Evolutionary conservation across 331 rosid species (phyloP).

Genomic region (Acacia concinna): DNA sequence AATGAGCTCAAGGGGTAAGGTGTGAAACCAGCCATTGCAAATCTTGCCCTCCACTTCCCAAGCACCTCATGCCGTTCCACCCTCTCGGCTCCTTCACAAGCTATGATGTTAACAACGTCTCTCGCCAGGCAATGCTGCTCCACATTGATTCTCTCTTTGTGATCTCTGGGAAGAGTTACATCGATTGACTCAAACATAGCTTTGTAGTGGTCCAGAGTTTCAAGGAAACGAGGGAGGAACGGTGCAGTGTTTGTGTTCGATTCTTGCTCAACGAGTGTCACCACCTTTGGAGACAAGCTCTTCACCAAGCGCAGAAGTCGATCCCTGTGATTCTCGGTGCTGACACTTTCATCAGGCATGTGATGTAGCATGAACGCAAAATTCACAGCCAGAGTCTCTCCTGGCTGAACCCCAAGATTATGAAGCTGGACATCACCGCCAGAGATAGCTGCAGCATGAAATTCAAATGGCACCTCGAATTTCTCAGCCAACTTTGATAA

Average conservation of each 20-base stretch:
- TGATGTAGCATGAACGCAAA: slow-evolving; percentile 93
- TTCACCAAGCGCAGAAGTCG: slow-evolving; percentile 74
- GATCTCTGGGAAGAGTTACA: slow-evolving; percentile 71
- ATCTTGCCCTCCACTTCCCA: slow-evolving; percentile 89
- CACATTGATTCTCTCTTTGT: slow-evolving; percentile 78
- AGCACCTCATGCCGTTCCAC: slow-evolving; percentile 90
- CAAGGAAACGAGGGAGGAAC: slow-evolving; percentile 76
- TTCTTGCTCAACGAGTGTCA: slow-evolving; percentile 96
- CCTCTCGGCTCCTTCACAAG: slow-evolving; percentile 91
- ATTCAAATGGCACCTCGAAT: slow-evolving; percentile 81
- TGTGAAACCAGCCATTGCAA: slow-evolving; percentile 90
- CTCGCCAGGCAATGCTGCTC: slow-evolving; percentile 98
- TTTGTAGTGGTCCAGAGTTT: slow-evolving; percentile 69
- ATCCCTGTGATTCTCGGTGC: slow-evolving; percentile 83
- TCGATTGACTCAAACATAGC: slow-evolving; percentile 97
- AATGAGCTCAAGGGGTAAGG: slow-evolving; percentile 88
- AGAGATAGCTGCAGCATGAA: slow-evolving; percentile 67
- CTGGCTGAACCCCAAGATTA: slow-evolving; percentile 57
- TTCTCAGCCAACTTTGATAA: slow-evolving; percentile 69
- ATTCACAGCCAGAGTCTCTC: slow-evolving; percentile 90
- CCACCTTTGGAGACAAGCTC: slow-evolving; percentile 88
- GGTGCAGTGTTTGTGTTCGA: slow-evolving; percentile 86
- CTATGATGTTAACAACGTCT: slow-evolving; percentile 89
- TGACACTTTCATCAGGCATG: slow-evolving; percentile 95
- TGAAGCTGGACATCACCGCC: slow-evolving; percentile 69